Percentiles rank a stretch among this genome's conserved stretches.
Conservation (phyloP, 1,139 yeast species). For the Hansenula sp. region DNA sequence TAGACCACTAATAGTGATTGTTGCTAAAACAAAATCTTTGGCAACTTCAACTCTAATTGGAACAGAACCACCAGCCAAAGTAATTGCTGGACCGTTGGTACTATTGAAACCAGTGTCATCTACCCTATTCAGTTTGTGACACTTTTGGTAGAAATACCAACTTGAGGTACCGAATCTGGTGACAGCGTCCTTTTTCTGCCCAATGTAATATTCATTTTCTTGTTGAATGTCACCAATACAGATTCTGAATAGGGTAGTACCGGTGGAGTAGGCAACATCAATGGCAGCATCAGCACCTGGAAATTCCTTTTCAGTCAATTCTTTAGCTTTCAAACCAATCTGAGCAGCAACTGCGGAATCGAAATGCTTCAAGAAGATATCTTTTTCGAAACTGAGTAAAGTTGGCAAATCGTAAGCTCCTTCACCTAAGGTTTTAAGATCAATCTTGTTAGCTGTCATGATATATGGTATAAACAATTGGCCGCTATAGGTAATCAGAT, state of each 20-base stretch:
- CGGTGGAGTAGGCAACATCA: constrained; percentile 38
- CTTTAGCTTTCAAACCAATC: constrained; percentile 34
- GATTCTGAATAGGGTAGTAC: constrained; percentile 40
- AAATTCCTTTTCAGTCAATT: constrained; percentile 18
- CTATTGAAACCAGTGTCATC: background rate
- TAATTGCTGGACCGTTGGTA: background rate
- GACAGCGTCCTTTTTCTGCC: constrained; percentile 38
- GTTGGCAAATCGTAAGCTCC: background rate
- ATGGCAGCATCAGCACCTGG: constrained; percentile 33
- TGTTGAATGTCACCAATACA: constrained; percentile 30
- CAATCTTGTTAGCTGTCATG: background rate
- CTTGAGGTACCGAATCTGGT: constrained; percentile 39
- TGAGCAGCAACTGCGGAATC: constrained; percentile 32
- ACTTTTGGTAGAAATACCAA: constrained; percentile 37
- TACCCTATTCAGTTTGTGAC: background rate
- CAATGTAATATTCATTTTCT: constrained; percentile 46
- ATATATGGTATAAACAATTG: too few relatives aligned
- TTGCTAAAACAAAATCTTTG: constrained; percentile 35
- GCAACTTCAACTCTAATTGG: constrained; percentile 35
- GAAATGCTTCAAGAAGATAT: constrained; percentile 4
- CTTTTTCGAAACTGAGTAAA: background rate
- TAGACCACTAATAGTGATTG: constrained; percentile 46
- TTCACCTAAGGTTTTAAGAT: background rate
- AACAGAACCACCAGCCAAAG: constrained; percentile 42
- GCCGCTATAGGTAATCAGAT: too few relatives aligned